Conservation (phyloP, 2,329 filamentous ascomycete species). For the Colletotrichum nymphaeae region DNA sequence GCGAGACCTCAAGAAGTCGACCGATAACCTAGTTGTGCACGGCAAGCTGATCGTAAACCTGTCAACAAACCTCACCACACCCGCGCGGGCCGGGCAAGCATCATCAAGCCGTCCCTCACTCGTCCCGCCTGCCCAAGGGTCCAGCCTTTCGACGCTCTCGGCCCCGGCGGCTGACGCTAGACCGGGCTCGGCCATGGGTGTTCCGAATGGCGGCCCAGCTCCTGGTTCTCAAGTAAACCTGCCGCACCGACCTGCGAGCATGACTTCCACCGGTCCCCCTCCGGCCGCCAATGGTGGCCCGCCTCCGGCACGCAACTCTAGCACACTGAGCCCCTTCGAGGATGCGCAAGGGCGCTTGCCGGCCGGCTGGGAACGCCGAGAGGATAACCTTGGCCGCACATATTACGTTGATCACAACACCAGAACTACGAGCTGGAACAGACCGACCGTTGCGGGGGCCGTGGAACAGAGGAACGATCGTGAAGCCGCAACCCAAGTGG, state of each 20-base stretch:
- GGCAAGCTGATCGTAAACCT: slow-evolving; percentile 97
- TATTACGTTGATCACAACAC: slow-evolving; percentile 99
- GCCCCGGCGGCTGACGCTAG: slow-evolving; percentile 58
- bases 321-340: slow-evolving; percentile 87
- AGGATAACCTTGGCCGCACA: slow-evolving; percentile 93
- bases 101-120: slow-evolving; percentile 60
- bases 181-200: slow-evolving; percentile 65
- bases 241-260: slow-evolving; percentile 60
- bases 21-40: slow-evolving; percentile 96
- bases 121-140: slow-evolving; percentile 52
- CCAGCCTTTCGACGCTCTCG: slow-evolving; percentile 56
- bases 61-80: slow-evolving; percentile 85
- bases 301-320: slow-evolving; percentile 46
- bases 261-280: slow-evolving; percentile 47
- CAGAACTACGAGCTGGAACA: slow-evolving; percentile 94
- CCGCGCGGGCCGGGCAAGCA: slow-evolving; percentile 65
- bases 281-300: slow-evolving; percentile 47
- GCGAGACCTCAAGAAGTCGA: slow-evolving; percentile 95
- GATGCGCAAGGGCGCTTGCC: slow-evolving; percentile 94
- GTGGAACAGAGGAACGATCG: slow-evolving; percentile 82
- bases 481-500: slow-evolving; percentile 91
- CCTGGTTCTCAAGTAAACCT: slow-evolving; percentile 54
- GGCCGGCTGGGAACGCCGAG: slow-evolving; percentile 93
- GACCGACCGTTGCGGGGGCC: slow-evolving; percentile 83
- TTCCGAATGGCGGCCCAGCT: slow-evolving; percentile 55